phyloP scores from a whole-genome alignment of 495 filamentous ascomycete genomes.

The Cairneyella variabilis region DNA sequence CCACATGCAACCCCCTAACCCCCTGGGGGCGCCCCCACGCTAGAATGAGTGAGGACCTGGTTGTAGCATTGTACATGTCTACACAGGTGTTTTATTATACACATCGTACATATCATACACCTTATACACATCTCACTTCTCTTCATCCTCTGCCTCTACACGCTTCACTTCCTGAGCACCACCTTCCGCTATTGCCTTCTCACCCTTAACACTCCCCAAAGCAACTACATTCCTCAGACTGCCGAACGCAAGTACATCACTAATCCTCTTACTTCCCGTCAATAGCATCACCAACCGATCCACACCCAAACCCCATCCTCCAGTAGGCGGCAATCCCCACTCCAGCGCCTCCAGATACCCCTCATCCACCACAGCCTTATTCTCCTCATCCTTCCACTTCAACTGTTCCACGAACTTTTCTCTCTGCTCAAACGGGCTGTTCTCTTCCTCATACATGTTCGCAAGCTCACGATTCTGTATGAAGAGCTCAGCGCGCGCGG shows the following conservation, averaged over 20 bases:
- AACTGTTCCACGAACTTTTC: constrained; percentile 68
- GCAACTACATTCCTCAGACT: constrained; percentile 65
- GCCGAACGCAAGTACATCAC: constrained; percentile 83
- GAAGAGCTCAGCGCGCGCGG: constrained; percentile 87
- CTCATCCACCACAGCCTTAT: constrained; percentile 63
- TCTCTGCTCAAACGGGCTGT: constrained; percentile 82
- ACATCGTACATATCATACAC: no score
- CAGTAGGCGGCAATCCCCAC: constrained; percentile 87
- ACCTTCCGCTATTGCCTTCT: no score
- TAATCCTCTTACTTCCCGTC: constrained; percentile 67
- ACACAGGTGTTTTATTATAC: no score
- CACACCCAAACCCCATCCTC: constrained; percentile 92
- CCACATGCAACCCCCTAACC: no score
- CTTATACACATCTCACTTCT: no score
- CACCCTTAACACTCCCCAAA: constrained; percentile 7
- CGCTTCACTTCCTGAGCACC: no score
- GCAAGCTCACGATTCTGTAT: constrained; percentile 74
- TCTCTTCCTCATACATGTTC: constrained; percentile 98
- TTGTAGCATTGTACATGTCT: no score
- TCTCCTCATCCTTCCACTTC: constrained; percentile 32
- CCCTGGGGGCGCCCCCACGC: no score
- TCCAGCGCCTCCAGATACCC: constrained; percentile 78
- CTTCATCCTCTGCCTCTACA: neutral
- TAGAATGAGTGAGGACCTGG: no score
- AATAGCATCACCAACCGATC: constrained; percentile 91